Evolutionary conservation across 2,329 filamentous ascomycete species (phyloP).

Genomic region (Colletotrichum gloeosporioides): DNA sequence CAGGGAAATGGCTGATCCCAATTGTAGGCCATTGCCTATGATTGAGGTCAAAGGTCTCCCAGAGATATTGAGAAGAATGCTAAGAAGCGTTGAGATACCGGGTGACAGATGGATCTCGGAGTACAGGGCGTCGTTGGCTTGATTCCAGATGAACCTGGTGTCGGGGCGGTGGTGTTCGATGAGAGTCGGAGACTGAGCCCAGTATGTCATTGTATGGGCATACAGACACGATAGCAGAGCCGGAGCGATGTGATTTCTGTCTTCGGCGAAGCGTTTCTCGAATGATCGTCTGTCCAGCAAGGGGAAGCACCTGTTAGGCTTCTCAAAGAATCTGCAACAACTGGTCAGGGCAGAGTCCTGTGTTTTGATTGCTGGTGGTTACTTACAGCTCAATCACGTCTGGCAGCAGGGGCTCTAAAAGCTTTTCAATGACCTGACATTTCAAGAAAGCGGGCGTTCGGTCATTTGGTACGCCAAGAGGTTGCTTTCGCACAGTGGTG

Average conservation of each 20-base stretch:
- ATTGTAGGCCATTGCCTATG: conserved; percentile 58
- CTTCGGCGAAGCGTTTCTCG: conserved; percentile 48
- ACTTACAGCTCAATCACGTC: conserved; percentile 55
- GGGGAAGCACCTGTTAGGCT: conserved; percentile 66
- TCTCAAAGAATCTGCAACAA: conserved; percentile 53
- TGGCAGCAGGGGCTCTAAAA: conserved; percentile 58
- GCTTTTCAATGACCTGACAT: conserved; percentile 62
- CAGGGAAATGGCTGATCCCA: conserved; percentile 57
- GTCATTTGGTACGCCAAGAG: conserved; percentile 44
- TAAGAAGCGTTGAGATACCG: conserved; percentile 62
- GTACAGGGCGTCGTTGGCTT: conserved; percentile 64
- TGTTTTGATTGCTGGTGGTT: not conserved
- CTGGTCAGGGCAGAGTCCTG: not conserved
- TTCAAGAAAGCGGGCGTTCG: conserved; percentile 48
- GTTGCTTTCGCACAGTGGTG: conserved; percentile 50
- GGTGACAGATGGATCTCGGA: conserved; percentile 64
- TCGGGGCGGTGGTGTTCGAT: conserved; percentile 57
- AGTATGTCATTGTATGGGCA: conserved; percentile 63
- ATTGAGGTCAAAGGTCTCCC: conserved; percentile 66
- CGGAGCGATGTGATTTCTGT: conserved; percentile 56
- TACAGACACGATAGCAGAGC: conserved; percentile 63
- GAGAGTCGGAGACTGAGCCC: conserved; percentile 53
- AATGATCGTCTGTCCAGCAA: conserved; percentile 62
- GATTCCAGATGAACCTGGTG: conserved; percentile 65
- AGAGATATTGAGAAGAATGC: conserved; percentile 63